phyloP scores from a whole-genome alignment of 192 early-diverging fungal genomes.

The Backusella sp. region DNA sequence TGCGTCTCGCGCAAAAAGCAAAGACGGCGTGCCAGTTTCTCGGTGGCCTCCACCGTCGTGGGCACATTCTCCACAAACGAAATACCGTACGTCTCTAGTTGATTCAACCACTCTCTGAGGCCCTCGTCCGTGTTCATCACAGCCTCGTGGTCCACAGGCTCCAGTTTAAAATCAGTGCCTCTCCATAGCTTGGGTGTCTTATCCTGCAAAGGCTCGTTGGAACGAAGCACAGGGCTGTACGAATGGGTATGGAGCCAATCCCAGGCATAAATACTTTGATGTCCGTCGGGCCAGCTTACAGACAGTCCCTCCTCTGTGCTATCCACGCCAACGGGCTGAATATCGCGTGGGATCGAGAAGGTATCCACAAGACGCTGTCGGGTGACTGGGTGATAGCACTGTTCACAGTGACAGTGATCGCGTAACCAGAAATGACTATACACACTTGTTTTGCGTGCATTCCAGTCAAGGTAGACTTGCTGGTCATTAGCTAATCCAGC shows the following conservation, averaged over 20 bases:
- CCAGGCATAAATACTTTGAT: slow-evolving; percentile 56
- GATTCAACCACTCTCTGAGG: slow-evolving; percentile 63
- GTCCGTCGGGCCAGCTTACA: slow-evolving; percentile 57
- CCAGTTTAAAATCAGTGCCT: slow-evolving; percentile 31
- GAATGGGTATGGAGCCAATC: slow-evolving; percentile 66
- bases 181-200: slow-evolving; percentile 19
- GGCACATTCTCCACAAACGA: slow-evolving; percentile 76
- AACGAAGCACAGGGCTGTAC: slow-evolving; percentile 55
- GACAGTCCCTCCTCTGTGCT: slow-evolving; percentile 39
- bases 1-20: slow-evolving; percentile 77
- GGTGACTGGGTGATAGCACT: slow-evolving; percentile 75
- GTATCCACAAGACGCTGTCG: slow-evolving; percentile 79
- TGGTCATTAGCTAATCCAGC: slow-evolving; percentile 24
- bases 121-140: slow-evolving; percentile 71
- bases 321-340: slow-evolving; percentile 43
- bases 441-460: slow-evolving; percentile 21
- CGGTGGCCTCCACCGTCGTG: slow-evolving; percentile 58
- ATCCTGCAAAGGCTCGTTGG: slow-evolving; percentile 10
- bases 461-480: slow-evolving; percentile 35
- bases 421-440: slow-evolving; percentile 78
- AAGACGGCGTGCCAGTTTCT: slow-evolving; percentile 61
- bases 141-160: slow-evolving; percentile 53
- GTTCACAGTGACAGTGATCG: slow-evolving; percentile 78
- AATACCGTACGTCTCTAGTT: slow-evolving; percentile 71
- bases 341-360: slow-evolving; percentile 58